Base-by-base conservation (phyloP, 345 rosid species). In the Rhizophora apiculata region DNA sequence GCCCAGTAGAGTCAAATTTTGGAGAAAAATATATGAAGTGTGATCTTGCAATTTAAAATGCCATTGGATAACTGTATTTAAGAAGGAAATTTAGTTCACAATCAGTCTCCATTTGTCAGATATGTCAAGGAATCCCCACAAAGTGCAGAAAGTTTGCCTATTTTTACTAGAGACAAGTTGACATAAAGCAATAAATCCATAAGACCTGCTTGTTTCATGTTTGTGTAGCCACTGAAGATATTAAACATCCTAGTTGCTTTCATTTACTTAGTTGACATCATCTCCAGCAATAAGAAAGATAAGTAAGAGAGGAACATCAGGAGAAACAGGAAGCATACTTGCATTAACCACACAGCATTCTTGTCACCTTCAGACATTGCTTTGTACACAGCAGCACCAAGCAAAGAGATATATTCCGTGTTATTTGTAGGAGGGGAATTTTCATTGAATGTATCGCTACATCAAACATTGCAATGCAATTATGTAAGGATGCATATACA, bases 331-430 rank as follows among this genome's bases (percentile, higher is more conserved):
- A 37, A 21, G 63, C 90, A 65, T 85, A 94, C 98, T 78, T 94
- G 98, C 98, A 94, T 94, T 77, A 94, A 76, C 98, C 98, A 94
- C 70, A 94, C 91, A 72, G 98, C 94, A 78, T 89, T 79, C 67
- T 87, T 81, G 80, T 94, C 91, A 69, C 89, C 98, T 79, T 77
- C 80, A 13, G 91, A 85, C 98, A 94, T 91, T 65, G 98, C 98
- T 82, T 85, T 87, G 77, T 87, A 94, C 49, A 94, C 93, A 52
- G 95, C 95, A 68, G 88, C 84, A 80, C 98, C 98, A 32, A 91
- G 92, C 29, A 85, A 82, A 51, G 90, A 86, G 75, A 94, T 94
- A 69, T 84, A 94, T 60, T 72, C 68, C 65, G 94, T 69, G 67
- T 94, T 92, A 82, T 78, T 84, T 60, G 98, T 91, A 56, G 98